Conservation (phyloP, 2,329 filamentous ascomycete species). For the Podosphaera xanthii region DNA sequence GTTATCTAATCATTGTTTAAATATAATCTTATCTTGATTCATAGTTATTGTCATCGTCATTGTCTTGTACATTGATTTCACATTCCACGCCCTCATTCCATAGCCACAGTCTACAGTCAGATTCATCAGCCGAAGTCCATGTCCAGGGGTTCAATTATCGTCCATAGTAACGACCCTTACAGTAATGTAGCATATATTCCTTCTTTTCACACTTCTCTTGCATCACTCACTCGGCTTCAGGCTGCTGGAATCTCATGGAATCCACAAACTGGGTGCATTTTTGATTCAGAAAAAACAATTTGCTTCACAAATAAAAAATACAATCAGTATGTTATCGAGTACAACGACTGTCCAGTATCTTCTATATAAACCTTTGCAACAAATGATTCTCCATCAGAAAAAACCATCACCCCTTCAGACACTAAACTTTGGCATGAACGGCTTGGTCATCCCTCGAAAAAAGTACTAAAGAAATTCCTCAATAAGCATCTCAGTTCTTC, state of each 20-base stretch:
- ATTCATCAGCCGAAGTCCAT: too few relatives aligned
- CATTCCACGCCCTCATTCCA: too few relatives aligned
- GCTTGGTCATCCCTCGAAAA: background rate
- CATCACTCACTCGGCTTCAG: background rate
- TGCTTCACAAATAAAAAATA: background rate
- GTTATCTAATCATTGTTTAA: too few relatives aligned
- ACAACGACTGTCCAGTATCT: background rate
- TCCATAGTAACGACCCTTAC: too few relatives aligned
- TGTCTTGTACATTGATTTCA: too few relatives aligned
- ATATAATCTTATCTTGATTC: too few relatives aligned
- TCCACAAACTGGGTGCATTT: background rate
- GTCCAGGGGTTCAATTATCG: too few relatives aligned
- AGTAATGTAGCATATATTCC: background rate
- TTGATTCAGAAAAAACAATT: background rate
- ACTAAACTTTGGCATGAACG: background rate
- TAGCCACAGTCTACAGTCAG: too few relatives aligned
- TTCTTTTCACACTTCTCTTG: background rate
- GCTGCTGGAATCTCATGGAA: background rate
- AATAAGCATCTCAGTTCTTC: background rate
- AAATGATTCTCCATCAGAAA: background rate
- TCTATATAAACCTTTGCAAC: background rate
- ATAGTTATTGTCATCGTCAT: too few relatives aligned
- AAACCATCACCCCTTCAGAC: background rate
- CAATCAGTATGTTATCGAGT: background rate
- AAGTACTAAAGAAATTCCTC: background rate